phyloP scores from a whole-genome alignment of 441 rosid genomes.

The Croton laevigatus region DNA sequence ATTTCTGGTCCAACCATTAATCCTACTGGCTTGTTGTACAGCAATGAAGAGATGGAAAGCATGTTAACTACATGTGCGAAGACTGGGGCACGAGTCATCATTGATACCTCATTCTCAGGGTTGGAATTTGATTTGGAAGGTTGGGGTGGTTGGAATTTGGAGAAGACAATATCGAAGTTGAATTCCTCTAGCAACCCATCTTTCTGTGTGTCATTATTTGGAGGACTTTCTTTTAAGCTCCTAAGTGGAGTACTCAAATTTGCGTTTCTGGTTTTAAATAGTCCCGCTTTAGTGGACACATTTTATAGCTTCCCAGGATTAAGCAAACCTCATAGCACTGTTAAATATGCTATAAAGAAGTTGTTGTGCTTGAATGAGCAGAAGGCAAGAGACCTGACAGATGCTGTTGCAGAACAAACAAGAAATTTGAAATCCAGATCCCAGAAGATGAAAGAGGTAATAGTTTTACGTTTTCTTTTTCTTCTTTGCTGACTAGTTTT shows the following conservation, averaged over 20 bases:
- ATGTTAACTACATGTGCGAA: constrained; percentile 64
- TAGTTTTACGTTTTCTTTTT: constrained; percentile 1
- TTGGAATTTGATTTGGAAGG: constrained; percentile 56
- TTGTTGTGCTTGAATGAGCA: constrained; percentile 58
- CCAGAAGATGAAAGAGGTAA: constrained; percentile 81
- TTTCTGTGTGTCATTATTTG: constrained; percentile 65
- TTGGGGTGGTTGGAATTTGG: constrained; percentile 72
- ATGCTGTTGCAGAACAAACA: constrained; percentile 49
- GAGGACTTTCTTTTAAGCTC: constrained; percentile 71
- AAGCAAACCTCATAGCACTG: constrained; percentile 87
- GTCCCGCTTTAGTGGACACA: constrained; percentile 46
- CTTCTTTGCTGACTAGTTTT: background rate
- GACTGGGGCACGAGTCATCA: constrained; percentile 73
- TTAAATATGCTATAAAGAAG: constrained; percentile 75
- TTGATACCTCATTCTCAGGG: constrained; percentile 90
- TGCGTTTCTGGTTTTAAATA: constrained; percentile 60
- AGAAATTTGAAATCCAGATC: constrained; percentile 54
- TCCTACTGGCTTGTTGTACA: constrained; percentile 83
- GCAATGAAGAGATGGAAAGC: constrained; percentile 61
- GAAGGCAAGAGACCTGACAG: constrained; percentile 44
- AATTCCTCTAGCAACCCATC: constrained; percentile 41
- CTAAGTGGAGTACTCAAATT: constrained; percentile 73
- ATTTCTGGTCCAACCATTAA: constrained; percentile 84
- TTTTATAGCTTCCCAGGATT: constrained; percentile 78
- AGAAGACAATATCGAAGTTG: constrained; percentile 42